These are phyloP conservation scores for Globomyces sp. DNA, from an alignment of 371 early-diverging fungal species.

Conservation along the genomic window DNA sequence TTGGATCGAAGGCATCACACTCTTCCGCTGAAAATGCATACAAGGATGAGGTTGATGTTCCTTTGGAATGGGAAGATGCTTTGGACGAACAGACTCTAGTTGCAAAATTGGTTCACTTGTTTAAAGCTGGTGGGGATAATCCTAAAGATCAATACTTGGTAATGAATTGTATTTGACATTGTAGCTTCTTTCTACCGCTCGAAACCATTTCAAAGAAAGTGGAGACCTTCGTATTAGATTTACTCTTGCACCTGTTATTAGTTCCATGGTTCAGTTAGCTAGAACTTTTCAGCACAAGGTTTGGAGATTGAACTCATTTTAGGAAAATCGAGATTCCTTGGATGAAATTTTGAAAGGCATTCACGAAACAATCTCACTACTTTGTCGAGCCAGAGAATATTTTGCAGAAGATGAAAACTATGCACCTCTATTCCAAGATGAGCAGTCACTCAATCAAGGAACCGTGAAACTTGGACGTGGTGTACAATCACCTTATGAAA, in stretches of 20 bases:
- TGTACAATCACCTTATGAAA: slow-evolving; percentile 54
- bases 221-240: slow-evolving; percentile 76
- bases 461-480: slow-evolving; percentile 26
- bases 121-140: slow-evolving; percentile 56
- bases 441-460: slow-evolving; percentile 41
- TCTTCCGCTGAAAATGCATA: slow-evolving; percentile 4
- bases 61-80: slow-evolving; percentile 67
- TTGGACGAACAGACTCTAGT: slow-evolving; percentile 81
- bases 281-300: not conserved
- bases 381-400: slow-evolving; percentile 43
- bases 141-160: slow-evolving; percentile 1
- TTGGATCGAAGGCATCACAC: slow-evolving; percentile 33
- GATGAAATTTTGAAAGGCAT: slow-evolving; percentile 69
- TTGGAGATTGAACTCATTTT: not conserved
- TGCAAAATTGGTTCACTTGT: slow-evolving; percentile 80
- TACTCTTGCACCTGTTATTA: slow-evolving; percentile 82
- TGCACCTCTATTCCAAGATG: slow-evolving; percentile 43
- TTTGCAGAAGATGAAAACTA: slow-evolving; percentile 37
- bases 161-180: slow-evolving; percentile 7
- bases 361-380: slow-evolving; percentile 68
- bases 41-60: slow-evolving; percentile 43
- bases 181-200: slow-evolving; percentile 71
- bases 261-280: slow-evolving; percentile 71
- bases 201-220: slow-evolving; percentile 78
- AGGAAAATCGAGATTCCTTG: slow-evolving; percentile 47